Evolutionary conservation across 2,329 filamentous ascomycete genomes (phyloP), one percentile per base, ranked within the genome.

Genomic region (Colletotrichum spinosum): DNA sequence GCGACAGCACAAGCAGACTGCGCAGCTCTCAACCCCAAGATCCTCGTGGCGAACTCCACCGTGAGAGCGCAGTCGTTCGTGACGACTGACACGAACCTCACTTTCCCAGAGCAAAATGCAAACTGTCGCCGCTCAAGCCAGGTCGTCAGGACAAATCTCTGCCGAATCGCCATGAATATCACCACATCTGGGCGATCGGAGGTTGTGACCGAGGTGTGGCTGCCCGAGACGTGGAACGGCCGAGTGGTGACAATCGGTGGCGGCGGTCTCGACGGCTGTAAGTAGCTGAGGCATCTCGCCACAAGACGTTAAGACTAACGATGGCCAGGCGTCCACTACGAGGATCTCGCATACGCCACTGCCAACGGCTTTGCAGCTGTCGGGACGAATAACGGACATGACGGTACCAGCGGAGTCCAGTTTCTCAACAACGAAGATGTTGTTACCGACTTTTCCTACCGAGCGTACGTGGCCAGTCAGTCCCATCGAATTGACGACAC

Each of bases 351-450:
- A 2, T 85, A 85, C 65, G 76, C 77, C 1, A 72, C 77, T 7
- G 70, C 73, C 2, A 70, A 79, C 11, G 82, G 81, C 0, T 85
- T 85, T 67, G 81, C 82, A 1, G 74, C 79, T 1, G 78, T 84
- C 33, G 82, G 82, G 2, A 80, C 82, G 7, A 85, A 85, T 69
- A 84, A 83, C 38, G 83, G 83, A 33, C 83, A 85, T 63, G 80
- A 84, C 58, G 83, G 83, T 42, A 80, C 79, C 1, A 69, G 72
- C 1, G 77, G 69, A 1, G 44, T 59, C 1, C 60, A 71, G 0
- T 75, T 79, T 51, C 69, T 78, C 13, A 71, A 79, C 39, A 78
- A 79, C 57, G 70, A 76, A 0, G 79, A 79, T 9, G 71, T 76
- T 1, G 48, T 79, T 0, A 69, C 71, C 48, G 79, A 81, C 67